Evolutionary conservation across 2,329 filamentous ascomycete genomes (phyloP), one percentile per base, ranked within the genome.

Genomic region (Nemania abortiva): DNA sequence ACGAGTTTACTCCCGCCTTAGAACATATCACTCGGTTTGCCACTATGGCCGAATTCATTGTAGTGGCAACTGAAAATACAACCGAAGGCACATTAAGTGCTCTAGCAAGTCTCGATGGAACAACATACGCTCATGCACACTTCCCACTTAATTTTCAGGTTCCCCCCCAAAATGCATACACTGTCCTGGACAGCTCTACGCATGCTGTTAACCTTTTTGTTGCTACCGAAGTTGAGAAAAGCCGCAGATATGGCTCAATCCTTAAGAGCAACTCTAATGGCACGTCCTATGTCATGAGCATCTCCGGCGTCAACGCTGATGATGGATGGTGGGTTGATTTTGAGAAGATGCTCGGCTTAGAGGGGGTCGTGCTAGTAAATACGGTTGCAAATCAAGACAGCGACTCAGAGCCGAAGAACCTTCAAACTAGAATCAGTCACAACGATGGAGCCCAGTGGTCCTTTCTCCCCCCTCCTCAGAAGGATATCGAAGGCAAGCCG

Each of bases 211-310:
- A 98, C 82, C 83, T 99, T 66, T 97, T 98, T 77, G 95, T 98
- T 55, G 94, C 92, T 0, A 93, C 93, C 49, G 91, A 92, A 75
- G 87, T 86, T 49, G 83, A 84, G 3, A 79, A 84, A 59, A 91
- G 89, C 20, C 88, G 87, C 59, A 88, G 92, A 68, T 94, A 92
- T 75, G 96, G 96, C 45, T 91, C 92, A 27, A 93, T 99, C 74
- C 89, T 99, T 81, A 99, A 98, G 88, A 98, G 94, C 78, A 99
- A 99, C 83, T 98, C 94, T 75, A 98, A 99, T 78, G 96, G 96
- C 63, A 99, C 96, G 0, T 96, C 92, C 1, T 99, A 98, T 77
- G 93, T 97, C 13, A 84, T 97, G 72, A 97, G 93, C 80, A 85
- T 96, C 27, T 84, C 88, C 57, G 89, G 89, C 22, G 94, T 98